Base-by-base conservation (phyloP, 768 basidiomycete species). In the Calocybe cyanea region DNA sequence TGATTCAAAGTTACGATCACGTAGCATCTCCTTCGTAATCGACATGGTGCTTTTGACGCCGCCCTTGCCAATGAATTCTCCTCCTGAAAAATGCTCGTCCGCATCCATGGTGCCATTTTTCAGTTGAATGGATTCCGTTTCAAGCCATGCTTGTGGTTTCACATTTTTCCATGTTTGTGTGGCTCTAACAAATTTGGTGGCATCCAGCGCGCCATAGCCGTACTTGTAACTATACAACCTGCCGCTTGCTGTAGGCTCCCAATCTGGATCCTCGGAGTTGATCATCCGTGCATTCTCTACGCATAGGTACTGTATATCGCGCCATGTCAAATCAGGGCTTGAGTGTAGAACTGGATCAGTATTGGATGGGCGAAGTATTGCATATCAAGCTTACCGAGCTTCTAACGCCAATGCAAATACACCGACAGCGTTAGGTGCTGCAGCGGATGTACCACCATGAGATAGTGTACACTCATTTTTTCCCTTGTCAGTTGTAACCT, bases 401-500 rank as follows among this genome's bases (percentile, higher is more conserved):
- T 92, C 75, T 13, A 99, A 71, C 5, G 92, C 92, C 9, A 99
- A 78, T 17, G 93, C 89, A 59, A 95, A 85, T 31, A 97, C 89
- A 20, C 92, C 96, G 11, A 85, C 93, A 19, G 92, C 96, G 53
- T 98, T 90, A 6, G 96, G 96, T 6, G 96, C 96, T 4, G 96
- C 96, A 18, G 96, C 96, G 13, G 95, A 97, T 1, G 96, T 99
- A 13, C 96, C 96, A 18, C 96, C 96, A 58, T 99, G 96, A 0
- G 69, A 76, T 32, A 71, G 73, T 1, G 93, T 77, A 63, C 96
- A 99, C 40, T 78, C 71, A 52, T 87, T 79, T 61, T 87, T 77
- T 7, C 94, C 94, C 37, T 87, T 84, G 60, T 98, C 96, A 11
- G 94, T 97, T 4, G 96, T 99, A 36, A 91, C 85, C 94, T 97